Evolutionary conservation across 1,284 basidiomycete species (phyloP).

Genomic region (Melanopsichium pennsylvanicum): DNA sequence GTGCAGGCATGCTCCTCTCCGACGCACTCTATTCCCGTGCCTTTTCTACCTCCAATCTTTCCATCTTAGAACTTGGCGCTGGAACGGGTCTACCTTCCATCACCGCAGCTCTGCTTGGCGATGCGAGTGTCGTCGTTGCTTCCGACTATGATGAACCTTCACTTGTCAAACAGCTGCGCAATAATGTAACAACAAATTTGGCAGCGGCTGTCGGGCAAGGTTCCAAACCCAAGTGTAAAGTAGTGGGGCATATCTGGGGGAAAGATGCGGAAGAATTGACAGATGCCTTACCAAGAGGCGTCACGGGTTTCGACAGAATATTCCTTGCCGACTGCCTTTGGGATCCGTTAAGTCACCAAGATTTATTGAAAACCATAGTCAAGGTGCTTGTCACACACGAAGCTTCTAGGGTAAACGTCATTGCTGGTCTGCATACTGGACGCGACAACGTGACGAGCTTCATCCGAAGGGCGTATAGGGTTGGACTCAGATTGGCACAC

Average conservation of each 20-base stretch:
- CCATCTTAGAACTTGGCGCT: conserved; percentile 59
- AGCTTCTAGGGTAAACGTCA: conserved; percentile 52
- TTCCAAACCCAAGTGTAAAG: conserved; percentile 21
- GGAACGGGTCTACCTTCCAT: conserved; percentile 59
- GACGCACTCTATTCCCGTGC: conserved; percentile 52
- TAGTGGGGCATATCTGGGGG: conserved; percentile 60
- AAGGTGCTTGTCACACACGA: conserved; percentile 20
- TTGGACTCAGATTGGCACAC: conserved; percentile 43
- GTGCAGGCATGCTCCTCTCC: conserved; percentile 62
- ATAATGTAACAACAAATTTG: conserved; percentile 44
- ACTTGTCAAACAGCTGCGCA: conserved; percentile 54
- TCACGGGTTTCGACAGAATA: conserved; percentile 41
- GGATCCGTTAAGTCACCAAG: conserved; percentile 60
- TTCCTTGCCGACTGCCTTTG: conserved; percentile 64
- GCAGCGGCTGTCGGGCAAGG: not conserved
- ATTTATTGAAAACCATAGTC: conserved; percentile 52
- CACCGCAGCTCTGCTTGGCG: conserved; percentile 36
- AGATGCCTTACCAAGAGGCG: conserved; percentile 44
- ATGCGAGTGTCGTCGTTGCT: conserved; percentile 38
- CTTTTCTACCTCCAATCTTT: conserved; percentile 19
- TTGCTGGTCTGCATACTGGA: conserved; percentile 62
- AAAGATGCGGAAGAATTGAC: conserved; percentile 51
- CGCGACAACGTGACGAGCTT: conserved; percentile 55
- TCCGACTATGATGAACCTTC: conserved; percentile 61
- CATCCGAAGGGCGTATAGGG: conserved; percentile 41